These are phyloP conservation scores for Exophiala lecanii-corni DNA, from an alignment of 2,329 filamentous ascomycete species.

Conservation along the genomic window DNA sequence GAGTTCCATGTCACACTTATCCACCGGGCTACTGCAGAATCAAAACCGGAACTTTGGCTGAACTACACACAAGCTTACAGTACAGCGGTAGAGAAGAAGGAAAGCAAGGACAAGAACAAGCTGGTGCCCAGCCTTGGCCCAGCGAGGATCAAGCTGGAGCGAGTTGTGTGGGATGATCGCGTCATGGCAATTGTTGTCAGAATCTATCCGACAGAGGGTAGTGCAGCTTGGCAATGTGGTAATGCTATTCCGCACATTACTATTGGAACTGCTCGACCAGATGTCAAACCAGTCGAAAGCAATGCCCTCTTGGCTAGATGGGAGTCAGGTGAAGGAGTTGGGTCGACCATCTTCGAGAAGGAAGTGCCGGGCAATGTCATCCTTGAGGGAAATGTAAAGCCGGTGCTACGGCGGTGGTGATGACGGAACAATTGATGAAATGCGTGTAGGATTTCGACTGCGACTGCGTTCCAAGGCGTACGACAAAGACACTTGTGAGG, in stretches of 20 bases:
- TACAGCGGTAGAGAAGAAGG: constrained; percentile 28
- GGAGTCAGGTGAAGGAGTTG: constrained; percentile 55
- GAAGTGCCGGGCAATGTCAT: constrained; percentile 52
- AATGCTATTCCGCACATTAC: constrained; percentile 86
- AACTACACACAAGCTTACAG: constrained; percentile 61
- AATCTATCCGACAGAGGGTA: constrained; percentile 50
- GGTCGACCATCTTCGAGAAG: constrained; percentile 47
- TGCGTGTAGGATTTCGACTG: no score
- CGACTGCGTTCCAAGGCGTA: no score
- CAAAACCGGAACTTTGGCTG: constrained; percentile 69
- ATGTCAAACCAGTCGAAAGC: constrained; percentile 89
- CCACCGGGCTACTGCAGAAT: constrained; percentile 62
- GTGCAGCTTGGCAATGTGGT: constrained; percentile 58
- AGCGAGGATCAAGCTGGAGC: constrained; percentile 52
- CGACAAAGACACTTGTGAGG: no score
- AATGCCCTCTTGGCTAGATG: constrained; percentile 76
- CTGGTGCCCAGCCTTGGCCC: constrained; percentile 33
- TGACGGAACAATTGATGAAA: no score
- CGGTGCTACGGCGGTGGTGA: constrained; percentile 37
- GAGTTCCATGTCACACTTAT: constrained; percentile 93
- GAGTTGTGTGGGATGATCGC: constrained; percentile 74
- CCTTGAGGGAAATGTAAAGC: constrained; percentile 52
- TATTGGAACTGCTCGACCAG: constrained; percentile 68
- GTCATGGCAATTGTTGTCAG: constrained; percentile 90
- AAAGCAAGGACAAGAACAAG: constrained; percentile 25